These are phyloP conservation scores for Strobilomyces confusus DNA, from an alignment of 768 basidiomycete species.

Conservation along the genomic window DNA sequence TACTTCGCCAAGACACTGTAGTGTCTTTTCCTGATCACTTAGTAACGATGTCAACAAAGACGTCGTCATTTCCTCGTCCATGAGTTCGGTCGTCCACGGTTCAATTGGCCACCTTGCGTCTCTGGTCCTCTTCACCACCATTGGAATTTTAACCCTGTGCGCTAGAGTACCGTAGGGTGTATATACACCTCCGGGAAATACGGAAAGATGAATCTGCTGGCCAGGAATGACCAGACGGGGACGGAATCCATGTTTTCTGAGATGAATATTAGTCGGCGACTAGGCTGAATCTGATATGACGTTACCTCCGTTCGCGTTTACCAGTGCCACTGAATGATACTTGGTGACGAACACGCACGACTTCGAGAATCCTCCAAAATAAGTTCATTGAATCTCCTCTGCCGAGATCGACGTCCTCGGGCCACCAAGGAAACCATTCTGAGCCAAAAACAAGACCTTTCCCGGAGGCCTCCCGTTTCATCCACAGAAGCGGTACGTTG, in stretches of 20 bases:
- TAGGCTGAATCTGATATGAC: background rate
- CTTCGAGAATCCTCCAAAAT: background rate
- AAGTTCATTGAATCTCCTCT: background rate
- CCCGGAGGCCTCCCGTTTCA: background rate
- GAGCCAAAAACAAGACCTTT: background rate
- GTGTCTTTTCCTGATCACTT: background rate
- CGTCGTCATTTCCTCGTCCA: background rate
- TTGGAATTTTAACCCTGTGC: background rate
- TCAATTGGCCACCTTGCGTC: background rate
- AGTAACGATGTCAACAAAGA: background rate
- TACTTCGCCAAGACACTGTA: too few species aligned
- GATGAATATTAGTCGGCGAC: background rate
- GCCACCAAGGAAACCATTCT: background rate
- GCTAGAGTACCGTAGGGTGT: too few species aligned
- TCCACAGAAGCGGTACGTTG: background rate
- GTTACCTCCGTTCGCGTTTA: too few species aligned
- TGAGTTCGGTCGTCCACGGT: background rate
- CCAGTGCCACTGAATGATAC: background rate
- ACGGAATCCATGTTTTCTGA: background rate
- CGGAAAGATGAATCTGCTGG: too few species aligned
- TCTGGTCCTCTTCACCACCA: background rate
- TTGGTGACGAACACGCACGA: background rate
- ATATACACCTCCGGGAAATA: too few species aligned
- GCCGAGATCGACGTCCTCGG: background rate
- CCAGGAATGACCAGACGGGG: too few species aligned